Base-by-base conservation (phyloP, 805 yeast species). In the Zygotorulaspora chibaensis region DNA sequence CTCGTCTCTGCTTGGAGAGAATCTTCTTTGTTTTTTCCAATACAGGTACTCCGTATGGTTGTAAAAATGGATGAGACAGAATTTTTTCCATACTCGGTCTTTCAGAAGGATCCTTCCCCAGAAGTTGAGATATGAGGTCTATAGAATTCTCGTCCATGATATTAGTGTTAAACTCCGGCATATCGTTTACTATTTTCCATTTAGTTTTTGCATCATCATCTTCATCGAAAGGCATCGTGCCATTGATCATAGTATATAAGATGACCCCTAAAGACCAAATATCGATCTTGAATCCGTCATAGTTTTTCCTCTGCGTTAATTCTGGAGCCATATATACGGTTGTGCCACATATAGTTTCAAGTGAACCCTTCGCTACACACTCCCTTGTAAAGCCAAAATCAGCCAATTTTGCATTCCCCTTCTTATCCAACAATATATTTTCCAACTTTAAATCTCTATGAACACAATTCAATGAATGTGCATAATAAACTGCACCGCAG, bases 321-420 rank as follows among this genome's bases (percentile, higher is more conserved):
- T 91, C 99, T 0, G 99, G 99, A 0, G 99, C 96, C 96, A 91
- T 90, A 62, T 91, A 91, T 2, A 88, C 95, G 1, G 89, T 81
- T 0, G 98, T 91, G 2, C 99, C 99, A 66, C 99, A 91, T 1
- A 89, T 74, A 0, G 96, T 93, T 40, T 83, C 85, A 28, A 91
- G 66, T 38, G 83, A 65, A 4, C 73, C 66, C 40, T 83, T 72
- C 0, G 74, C 69, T 27, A 73, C 73, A 47, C 75, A 79, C 56
- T 87, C 96, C 50, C 98, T 72, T 0, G 96, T 87, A 63, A 91
- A 91, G 0, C 99, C 99, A 66, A 91, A 90, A 68, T 91, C 99
- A 5, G 96, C 83, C 42, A 91, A 68, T 62, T 89, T 89, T 16
- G 87, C 80, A 38, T 80, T 72, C 18, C 78, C 68, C 47, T 74